Percentiles rank a stretch among this genome's conserved stretches.
phyloP scores from a whole-genome alignment of 345 rosid species.

The Stellera chamaejasme region DNA sequence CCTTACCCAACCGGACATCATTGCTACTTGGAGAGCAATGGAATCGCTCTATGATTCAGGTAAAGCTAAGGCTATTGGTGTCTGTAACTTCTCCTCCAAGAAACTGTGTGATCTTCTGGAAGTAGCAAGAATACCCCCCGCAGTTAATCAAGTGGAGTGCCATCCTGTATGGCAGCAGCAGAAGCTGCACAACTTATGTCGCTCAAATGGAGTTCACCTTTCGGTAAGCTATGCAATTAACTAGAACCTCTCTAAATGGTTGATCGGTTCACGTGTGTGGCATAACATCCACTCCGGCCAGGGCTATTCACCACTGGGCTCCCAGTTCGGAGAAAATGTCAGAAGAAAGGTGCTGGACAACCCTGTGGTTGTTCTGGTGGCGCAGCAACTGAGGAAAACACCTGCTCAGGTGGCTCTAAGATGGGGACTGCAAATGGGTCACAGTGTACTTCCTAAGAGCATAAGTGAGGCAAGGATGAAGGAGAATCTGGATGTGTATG shows the following conservation, averaged over 20 bases:
- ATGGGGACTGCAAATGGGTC: constrained; percentile 37
- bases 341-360: constrained; percentile 20
- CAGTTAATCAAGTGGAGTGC: constrained; percentile 47
- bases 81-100: constrained; percentile 31
- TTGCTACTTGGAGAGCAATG: constrained; percentile 47
- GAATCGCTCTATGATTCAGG: constrained; percentile 34
- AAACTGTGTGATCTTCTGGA: constrained; percentile 27
- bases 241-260: constrained; percentile 10
- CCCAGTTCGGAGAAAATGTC: constrained; percentile 5
- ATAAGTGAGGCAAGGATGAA: constrained; percentile 26
- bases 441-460: constrained; percentile 34
- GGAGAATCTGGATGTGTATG: constrained; percentile 19
- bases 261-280: too few relatives aligned
- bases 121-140: constrained; percentile 19
- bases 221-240: constrained; percentile 18
- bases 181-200: constrained; percentile 36
- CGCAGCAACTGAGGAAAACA: constrained; percentile 24
- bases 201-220: constrained; percentile 51
- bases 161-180: constrained; percentile 50
- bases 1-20: constrained; percentile 37
- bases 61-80: constrained; percentile 43
- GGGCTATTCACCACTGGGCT: constrained; percentile 35
- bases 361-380: constrained; percentile 19
- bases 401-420: constrained; percentile 35
- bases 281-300: constrained; percentile 12